Base-by-base conservation (phyloP, 345 rosid species). In the Carallia brachiata region DNA sequence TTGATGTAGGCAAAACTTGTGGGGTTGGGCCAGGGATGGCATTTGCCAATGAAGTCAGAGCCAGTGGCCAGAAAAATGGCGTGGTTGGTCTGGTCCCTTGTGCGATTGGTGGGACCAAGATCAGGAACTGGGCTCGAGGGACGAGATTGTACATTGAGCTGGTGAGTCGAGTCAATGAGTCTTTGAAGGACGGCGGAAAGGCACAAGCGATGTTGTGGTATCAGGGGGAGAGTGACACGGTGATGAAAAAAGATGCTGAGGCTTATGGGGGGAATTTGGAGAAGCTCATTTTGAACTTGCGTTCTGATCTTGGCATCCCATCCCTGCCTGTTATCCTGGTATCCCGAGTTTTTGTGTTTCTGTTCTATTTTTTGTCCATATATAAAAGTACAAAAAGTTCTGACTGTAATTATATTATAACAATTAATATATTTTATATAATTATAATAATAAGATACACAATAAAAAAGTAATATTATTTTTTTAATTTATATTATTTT, bases 11-110 rank as follows among this genome's bases (percentile, higher is more conserved):
- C 30, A 36, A 19, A 28, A 56, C 47, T 18, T 63, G 75, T 10
- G 79, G 79, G 54, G 48, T 67, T n/a, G 79, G 79, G 23, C 79
- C 69, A 4, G 79, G 79, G 4, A 71, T 76, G 69, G 61, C 69
- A 40, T 76, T 76, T 56, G 75, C 65, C 32, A 62, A 62, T 66
- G 61, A 13, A 7, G 32, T 67, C 34, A 34, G 53, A 27, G 52
- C 58, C 13, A 19, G 16, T 12, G 13, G 16, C 16, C n/a, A 17
- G 34, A 28, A 23, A 23, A 5, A 47, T 18, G 1, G 40, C 31
- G 30, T 7, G 40, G 30, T 28, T 15, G 52, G 30, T 39, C 18
- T 76, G 16, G 66, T 76, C 6, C 69, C 66, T 15, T 76, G 75
- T 50, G 80, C 76, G 12, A 52, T 62, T 15, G 72, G 72, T n/a